Percentiles rank a stretch among this genome's conserved stretches.
These are phyloP conservation scores for Lenzites betulinus DNA, from an alignment of 768 basidiomycete species.

Conservation along the genomic window DNA sequence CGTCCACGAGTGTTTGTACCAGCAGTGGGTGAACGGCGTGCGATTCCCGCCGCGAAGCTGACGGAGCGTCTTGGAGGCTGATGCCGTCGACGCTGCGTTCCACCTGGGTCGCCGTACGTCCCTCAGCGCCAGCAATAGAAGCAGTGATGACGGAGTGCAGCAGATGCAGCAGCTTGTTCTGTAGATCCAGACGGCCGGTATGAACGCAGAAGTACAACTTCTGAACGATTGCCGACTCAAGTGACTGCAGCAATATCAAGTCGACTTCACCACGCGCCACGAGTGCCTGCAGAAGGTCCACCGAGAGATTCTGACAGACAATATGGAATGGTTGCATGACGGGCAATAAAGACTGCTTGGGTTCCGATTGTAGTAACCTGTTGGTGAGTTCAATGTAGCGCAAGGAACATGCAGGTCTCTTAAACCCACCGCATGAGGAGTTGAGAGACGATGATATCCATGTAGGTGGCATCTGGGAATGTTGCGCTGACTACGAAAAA, in stretches of 20 bases:
- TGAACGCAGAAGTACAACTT: slow-evolving; percentile 80
- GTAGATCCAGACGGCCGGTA: slow-evolving; percentile 70
- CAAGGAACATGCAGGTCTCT: neutral
- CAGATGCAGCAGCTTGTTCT: slow-evolving; percentile 91
- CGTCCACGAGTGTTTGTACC: slow-evolving; percentile 79
- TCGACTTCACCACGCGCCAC: slow-evolving; percentile 83
- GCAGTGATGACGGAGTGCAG: slow-evolving; percentile 84
- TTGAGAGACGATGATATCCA: slow-evolving; percentile 70
- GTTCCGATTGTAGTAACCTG: slow-evolving; percentile 82
- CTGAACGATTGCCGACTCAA: slow-evolving; percentile 71
- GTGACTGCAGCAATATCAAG: slow-evolving; percentile 51
- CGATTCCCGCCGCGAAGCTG: slow-evolving; percentile 32
- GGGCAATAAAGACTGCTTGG: slow-evolving; percentile 45
- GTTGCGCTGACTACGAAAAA: slow-evolving; percentile 15
- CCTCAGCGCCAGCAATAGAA: slow-evolving; percentile 44
- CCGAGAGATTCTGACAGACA: slow-evolving; percentile 67
- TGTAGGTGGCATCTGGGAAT: slow-evolving; percentile 57
- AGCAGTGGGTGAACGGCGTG: slow-evolving; percentile 72
- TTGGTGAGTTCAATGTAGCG: neutral
- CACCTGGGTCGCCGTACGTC: neutral
- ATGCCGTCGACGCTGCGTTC: slow-evolving; percentile 15
- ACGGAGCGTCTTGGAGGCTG: slow-evolving; percentile 14
- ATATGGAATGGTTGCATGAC: slow-evolving; percentile 65
- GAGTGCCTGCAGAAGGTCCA: slow-evolving; percentile 83
- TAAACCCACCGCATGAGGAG: slow-evolving; percentile 62